Evolutionary conservation across 306 rosid genomes (phyloP).

Genomic region (Acacia melanoxylon): DNA sequence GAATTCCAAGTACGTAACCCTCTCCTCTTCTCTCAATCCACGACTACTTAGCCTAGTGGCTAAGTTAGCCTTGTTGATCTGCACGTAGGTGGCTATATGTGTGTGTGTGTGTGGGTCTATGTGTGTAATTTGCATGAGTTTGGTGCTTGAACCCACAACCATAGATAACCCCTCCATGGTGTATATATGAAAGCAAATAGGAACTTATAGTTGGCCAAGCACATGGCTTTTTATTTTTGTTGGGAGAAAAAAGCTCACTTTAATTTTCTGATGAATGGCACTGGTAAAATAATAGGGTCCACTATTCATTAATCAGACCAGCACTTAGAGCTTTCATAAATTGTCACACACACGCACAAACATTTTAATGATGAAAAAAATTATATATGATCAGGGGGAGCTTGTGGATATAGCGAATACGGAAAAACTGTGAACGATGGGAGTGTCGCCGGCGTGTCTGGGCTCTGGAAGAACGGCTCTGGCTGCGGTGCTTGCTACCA

Average conservation of each 20-base stretch:
- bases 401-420: constrained; percentile 76
- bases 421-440: constrained; percentile 83
- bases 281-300: background rate
- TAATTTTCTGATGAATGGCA: background rate
- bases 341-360: background rate
- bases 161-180: background rate
- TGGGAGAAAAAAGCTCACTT: background rate
- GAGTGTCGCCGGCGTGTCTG: constrained; percentile 68
- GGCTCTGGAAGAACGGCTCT: constrained; percentile 67
- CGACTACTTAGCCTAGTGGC: background rate
- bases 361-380: background rate
- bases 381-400: constrained; percentile 57
- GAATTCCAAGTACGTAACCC: constrained; percentile 59
- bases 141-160: background rate
- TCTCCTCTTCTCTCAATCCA: background rate
- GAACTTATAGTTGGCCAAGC: no score
- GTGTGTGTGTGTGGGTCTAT: no score
- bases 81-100: background rate
- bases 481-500: constrained; percentile 94
- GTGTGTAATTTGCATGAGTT: background rate
- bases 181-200: no score
- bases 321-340: background rate
- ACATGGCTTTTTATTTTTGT: background rate
- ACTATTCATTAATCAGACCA: background rate
- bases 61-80: background rate